These are phyloP conservation scores for Apium graveolens DNA, from an alignment of 129 eudicot species.

Conservation along the genomic window DNA sequence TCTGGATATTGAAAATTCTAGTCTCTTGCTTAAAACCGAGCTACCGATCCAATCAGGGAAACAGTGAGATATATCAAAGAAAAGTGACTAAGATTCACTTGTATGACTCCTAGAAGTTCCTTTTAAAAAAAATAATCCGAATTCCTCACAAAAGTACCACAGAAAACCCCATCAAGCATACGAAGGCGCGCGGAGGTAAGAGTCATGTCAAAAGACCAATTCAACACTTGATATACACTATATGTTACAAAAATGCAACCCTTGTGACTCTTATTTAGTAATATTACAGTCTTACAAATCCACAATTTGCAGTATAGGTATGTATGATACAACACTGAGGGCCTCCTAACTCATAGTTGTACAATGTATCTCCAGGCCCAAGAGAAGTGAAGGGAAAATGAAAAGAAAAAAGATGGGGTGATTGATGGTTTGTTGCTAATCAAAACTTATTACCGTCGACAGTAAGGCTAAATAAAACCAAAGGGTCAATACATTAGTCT, in stretches of 20 bases:
- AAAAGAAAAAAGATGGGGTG: not conserved
- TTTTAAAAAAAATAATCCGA: not conserved
- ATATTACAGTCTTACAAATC: not conserved
- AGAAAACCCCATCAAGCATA: not conserved
- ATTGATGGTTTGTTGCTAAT: not conserved
- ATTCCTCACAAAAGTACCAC: not conserved
- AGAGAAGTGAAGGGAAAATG: not conserved
- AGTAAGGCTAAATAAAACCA: not conserved
- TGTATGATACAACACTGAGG: not conserved
- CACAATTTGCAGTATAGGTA: not conserved
- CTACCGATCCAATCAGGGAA: not conserved
- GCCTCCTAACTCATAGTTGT: constrained; percentile 5
- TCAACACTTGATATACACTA: not conserved
- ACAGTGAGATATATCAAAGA: not conserved
- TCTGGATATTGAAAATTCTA: not conserved
- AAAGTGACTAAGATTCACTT: not conserved
- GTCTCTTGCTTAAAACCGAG: not conserved
- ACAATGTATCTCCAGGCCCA: constrained; percentile 1
- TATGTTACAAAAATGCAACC: not conserved
- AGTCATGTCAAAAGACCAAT: not conserved
- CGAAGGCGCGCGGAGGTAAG: not conserved
- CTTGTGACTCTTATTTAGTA: not conserved
- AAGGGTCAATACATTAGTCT: not conserved
- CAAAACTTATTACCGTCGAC: not conserved
- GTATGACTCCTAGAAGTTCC: not conserved